Base-by-base conservation (phyloP, 371 early-diverging fungal species). In the Rhizomucor miehei region DNA sequence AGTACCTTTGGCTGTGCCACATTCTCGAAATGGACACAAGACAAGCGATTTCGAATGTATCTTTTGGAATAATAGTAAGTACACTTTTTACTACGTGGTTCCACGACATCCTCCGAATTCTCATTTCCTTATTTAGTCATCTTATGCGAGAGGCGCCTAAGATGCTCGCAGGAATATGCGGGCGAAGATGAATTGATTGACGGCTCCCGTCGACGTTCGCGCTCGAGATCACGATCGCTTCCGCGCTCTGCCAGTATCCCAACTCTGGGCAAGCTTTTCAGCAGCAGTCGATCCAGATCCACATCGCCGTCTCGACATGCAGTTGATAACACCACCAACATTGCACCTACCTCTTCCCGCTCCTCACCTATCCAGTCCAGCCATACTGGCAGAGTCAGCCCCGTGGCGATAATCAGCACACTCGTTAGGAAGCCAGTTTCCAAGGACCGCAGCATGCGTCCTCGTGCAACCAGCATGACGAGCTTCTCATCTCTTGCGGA, bases 21-120 rank as follows among this genome's bases (percentile, higher is more conserved):
- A 13, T 37, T 13, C 51, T 19, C 12, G 19, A 10, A 17, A 21
- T 13, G 53, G 46, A 19, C 44, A 44, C 25, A 57, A 59, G 23
- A 54, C 73, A 1, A 54, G 62, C 21, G 52, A 57, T 17, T 78
- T 78, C 52, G 69, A 70, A 43, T 59, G 65, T 34, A 56, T 75
- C 12, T 75, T 78, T 53, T 78, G 79, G 79, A 73, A 73, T 45
- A 78, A 78, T 44, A 24, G 77, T 71, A 61, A 49, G 54, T 29
- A 8, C 45, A 5, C 43, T 17, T 40, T 49, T 16, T 36, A 36
- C 44, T 6, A 21, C n/a, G 49, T 46, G 11, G 29, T 10, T 19
- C 23, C 24, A 14, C 3, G 45, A 12, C 14, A 40, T 21, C 41
- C 19, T 24, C 21, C 5, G 29, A 29, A n/a, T n/a, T 14, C 8